A percentile compares a stretch with the other conserved stretches of the same genome.
Evolutionary conservation across 768 basidiomycete genomes (phyloP).

Genomic region (Clitopilus passeckerianus): DNA sequence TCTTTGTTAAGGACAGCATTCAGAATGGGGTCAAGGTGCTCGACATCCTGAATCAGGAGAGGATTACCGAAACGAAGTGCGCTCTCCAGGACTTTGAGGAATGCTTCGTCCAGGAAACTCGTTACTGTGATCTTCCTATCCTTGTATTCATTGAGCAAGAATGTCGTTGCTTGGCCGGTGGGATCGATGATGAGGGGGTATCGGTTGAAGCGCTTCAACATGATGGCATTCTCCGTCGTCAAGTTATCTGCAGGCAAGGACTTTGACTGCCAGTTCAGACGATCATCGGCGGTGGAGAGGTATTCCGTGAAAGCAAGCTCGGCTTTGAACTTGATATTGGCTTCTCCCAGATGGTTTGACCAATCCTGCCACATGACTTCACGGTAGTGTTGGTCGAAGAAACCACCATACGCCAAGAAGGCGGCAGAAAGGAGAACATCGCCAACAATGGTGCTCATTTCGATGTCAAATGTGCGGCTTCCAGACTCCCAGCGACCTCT

Average conservation of each 20-base stretch:
- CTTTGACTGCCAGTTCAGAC: slow-evolving; percentile 92
- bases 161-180: slow-evolving; percentile 93
- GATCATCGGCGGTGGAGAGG: slow-evolving; percentile 94
- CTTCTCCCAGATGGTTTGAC: slow-evolving; percentile 84
- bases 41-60: slow-evolving; percentile 95
- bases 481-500: slow-evolving; percentile 91
- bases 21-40: slow-evolving; percentile 94
- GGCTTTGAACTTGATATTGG: slow-evolving; percentile 86
- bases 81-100: slow-evolving; percentile 97
- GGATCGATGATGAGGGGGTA: slow-evolving; percentile 98
- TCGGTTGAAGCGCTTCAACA: slow-evolving; percentile 96
- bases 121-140: slow-evolving; percentile 97
- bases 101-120: slow-evolving; percentile 97
- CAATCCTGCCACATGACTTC: slow-evolving; percentile 97
- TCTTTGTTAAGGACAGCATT: slow-evolving; percentile 98
- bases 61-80: slow-evolving; percentile 99
- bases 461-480: slow-evolving; percentile 92
- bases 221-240: slow-evolving; percentile 98
- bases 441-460: slow-evolving; percentile 98
- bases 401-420: slow-evolving; percentile 95
- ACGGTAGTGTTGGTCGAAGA: slow-evolving; percentile 98
- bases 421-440: slow-evolving; percentile 94
- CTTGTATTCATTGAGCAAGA: slow-evolving; percentile 91
- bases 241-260: slow-evolving; percentile 94
- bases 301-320: slow-evolving; percentile 95